Evolutionary conservation across 2,329 filamentous ascomycete species (phyloP).

Genomic region (Hymenoscyphus fructigenus): DNA sequence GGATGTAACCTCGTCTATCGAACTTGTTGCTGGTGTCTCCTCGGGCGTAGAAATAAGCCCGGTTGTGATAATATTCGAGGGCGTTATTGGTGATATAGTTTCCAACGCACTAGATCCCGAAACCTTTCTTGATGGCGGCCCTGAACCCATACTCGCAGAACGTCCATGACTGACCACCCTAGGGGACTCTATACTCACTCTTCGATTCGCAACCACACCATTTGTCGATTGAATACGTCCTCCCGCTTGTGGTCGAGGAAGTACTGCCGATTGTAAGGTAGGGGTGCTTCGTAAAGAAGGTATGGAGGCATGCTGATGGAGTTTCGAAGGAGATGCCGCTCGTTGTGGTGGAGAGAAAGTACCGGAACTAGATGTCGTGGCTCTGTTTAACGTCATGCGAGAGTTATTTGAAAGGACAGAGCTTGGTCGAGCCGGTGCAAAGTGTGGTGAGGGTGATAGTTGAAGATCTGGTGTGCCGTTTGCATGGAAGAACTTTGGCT

Average conservation of each 20-base stretch:
- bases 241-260: constrained; percentile 22
- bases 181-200: constrained; percentile 27
- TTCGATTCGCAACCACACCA: constrained; percentile 21
- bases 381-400: constrained; percentile 44
- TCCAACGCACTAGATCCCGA: constrained; percentile 26
- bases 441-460: constrained; percentile 36
- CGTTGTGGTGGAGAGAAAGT: constrained; percentile 40
- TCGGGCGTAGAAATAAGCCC: constrained; percentile 29
- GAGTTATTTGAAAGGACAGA: constrained; percentile 49
- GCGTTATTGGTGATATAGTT: constrained; percentile 20
- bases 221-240: constrained; percentile 31
- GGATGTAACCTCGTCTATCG: constrained; percentile 10
- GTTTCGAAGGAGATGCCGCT: constrained; percentile 53
- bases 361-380: constrained; percentile 35
- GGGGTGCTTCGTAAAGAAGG: constrained; percentile 27
- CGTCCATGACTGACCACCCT: constrained; percentile 27
- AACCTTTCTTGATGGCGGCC: constrained; percentile 24
- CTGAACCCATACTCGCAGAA: constrained; percentile 32
- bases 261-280: constrained; percentile 26
- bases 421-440: constrained; percentile 43
- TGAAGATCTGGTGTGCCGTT: constrained; percentile 59
- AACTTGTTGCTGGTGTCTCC: constrained; percentile 17
- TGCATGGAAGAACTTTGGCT: constrained; percentile 73
- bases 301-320: constrained; percentile 32
- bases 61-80: constrained; percentile 23